Evolutionary conservation across 768 basidiomycete species (phyloP), one percentile per base, ranked within the genome.

Genomic region (Phallus indusiatus): DNA sequence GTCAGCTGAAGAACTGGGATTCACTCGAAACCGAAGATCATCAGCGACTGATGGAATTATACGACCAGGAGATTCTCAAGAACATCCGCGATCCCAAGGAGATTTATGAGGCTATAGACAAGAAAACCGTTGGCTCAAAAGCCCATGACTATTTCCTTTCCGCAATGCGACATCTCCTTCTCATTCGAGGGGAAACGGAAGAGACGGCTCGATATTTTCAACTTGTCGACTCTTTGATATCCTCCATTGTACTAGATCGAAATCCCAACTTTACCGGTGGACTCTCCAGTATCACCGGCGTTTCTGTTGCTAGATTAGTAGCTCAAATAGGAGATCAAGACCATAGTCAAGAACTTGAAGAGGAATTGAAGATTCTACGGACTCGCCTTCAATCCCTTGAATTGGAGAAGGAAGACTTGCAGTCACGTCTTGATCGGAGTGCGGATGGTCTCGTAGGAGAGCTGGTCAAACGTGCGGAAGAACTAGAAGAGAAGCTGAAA

Each of bases 261-360:
- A 93, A 94, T 68, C 77, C 90, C 53, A 74, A 74, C 54, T 71
- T 75, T 42, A 63, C 65, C 18, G 82, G 80, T 12, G 89, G 90
- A 16, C 89, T 90, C 12, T 89, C 94, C 64, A 81, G 85, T 55
- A 81, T 92, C 36, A 78, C 95, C 64, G 94, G 94, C 0, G 83
- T 88, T 64, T 93, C 92, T 8, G 94, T 98, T 11, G 86, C 91
- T 63, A 81, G 86, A 49, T 80, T 98, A 58, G 86, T 96, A 53
- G 83, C 89, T 1, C 87, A 88, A 68, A 88, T 97, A 70, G 94
- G 90, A 62, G 92, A 95, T 65, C 83, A 89, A 20, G 93, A 97
- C 63, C 83, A 87, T 36, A 78, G 86, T 61, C 88, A 90, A 67
- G 71, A 74, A n/a, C 81, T 86, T 9, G 84, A 90, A 67, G 80